Evolutionary conservation across 345 rosid genomes (phyloP).

Genomic region (Lepidium didymum): DNA sequence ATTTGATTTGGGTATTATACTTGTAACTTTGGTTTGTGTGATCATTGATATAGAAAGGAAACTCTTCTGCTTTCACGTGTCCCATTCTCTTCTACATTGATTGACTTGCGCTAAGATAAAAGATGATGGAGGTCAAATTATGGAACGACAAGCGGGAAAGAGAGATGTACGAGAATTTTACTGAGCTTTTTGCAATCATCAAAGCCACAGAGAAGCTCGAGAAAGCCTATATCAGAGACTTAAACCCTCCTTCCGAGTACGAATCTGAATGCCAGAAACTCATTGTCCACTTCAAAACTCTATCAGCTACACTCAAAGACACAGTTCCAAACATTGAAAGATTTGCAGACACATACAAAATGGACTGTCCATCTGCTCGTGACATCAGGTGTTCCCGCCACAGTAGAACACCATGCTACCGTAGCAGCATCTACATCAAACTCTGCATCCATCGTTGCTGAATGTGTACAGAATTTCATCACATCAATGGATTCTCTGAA

Average conservation of each 20-base stretch:
- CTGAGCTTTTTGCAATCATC: constrained; percentile 89
- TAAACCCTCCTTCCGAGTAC: constrained; percentile 60
- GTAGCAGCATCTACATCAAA: constrained; percentile 42
- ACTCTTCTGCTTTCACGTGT: constrained; percentile 38
- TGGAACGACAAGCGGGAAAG: constrained; percentile 94
- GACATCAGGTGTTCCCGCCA: constrained; percentile 90
- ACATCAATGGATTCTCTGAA: constrained; percentile 91
- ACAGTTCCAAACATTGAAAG: constrained; percentile 71
- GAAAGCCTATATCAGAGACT: constrained; percentile 76
- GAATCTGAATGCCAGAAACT: constrained; percentile 85
- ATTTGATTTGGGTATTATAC: neutral
- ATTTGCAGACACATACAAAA: constrained; percentile 86
- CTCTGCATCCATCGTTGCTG: constrained; percentile 82
- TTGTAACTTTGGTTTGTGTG: neutral
- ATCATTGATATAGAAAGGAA: neutral
- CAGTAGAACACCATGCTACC: constrained; percentile 77
- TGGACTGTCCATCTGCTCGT: constrained; percentile 93
- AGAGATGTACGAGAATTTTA: constrained; percentile 93
- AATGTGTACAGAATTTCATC: constrained; percentile 84
- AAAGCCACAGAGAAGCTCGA: constrained; percentile 94
- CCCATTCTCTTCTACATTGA: constrained; percentile 61
- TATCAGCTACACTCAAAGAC: constrained; percentile 69
- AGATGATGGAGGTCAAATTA: constrained; percentile 70
- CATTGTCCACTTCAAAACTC: constrained; percentile 82
- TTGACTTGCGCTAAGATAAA: neutral